Base-by-base conservation (phyloP, 805 yeast species). In the Metschnikowia orientalis region DNA sequence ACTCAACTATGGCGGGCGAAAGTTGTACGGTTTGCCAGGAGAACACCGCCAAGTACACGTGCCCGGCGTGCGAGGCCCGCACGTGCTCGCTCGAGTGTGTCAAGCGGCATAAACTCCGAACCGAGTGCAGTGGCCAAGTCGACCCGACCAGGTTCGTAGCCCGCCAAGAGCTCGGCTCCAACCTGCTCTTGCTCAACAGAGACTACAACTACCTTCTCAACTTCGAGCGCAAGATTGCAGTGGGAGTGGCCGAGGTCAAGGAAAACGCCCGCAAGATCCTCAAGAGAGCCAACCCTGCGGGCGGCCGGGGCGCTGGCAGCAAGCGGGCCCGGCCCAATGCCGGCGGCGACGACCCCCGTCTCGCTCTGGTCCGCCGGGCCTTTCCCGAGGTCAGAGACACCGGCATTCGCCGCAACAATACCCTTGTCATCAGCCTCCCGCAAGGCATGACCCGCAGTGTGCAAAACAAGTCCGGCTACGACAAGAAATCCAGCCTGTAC, bases 71-170 rank as follows among this genome's bases (percentile, higher is more conserved):
- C 51, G 59, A 61, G 5, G 54, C 63, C 4, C 67, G 60, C 36
- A 81, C 90, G 0, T 89, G 97, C 53, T 76, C 83, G 0, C 51
- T 84, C 5, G 67, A 48, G 6, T 89, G 96, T 60, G 84, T 82
- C 17, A 76, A 73, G 40, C 52, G 67, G 14, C 97, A 89, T 51
- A 87, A 87, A 55, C 47, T 44, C 4, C 71, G 72, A 32, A 59
- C 72, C 6, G 65, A 67, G 13, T 89, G 97, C 52, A 61, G 76
- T 3, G 96, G 96, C 0, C 43, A 48, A 12, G 69, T 77, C 20
- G 86, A 82, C 49, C 74, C 73, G 9, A 67, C 86, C 2, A 60
- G 61, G 28, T 86, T 77, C 50, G 59, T 83, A 1, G 48, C 76
- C 1, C 66, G 72, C 32, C 54, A 56, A 4, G 68, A 68, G 2